Percentiles rank a stretch among this genome's conserved stretches.
Evolutionary conservation across 2,329 filamentous ascomycete species (phyloP).

Genomic region (Hymenoscyphus linearis): DNA sequence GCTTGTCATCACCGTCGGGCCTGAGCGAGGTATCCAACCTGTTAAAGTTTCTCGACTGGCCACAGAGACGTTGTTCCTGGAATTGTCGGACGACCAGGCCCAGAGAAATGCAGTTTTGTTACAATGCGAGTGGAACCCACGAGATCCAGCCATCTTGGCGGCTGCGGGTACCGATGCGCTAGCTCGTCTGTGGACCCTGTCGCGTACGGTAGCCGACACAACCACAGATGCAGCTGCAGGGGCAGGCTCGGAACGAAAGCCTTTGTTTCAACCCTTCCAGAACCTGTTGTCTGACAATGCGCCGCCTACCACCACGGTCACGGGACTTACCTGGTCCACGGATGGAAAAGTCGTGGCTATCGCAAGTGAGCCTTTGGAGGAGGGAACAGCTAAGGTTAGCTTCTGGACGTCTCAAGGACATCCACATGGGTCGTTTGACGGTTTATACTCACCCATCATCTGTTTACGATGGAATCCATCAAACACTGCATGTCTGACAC

Average conservation of each 20-base stretch:
- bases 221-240: slow-evolving; percentile 28
- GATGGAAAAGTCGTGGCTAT: slow-evolving; percentile 52
- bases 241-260: slow-evolving; percentile 22
- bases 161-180: slow-evolving; percentile 65
- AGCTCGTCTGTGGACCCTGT: slow-evolving; percentile 63
- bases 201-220: slow-evolving; percentile 43
- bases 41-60: slow-evolving; percentile 59
- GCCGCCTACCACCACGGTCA: slow-evolving; percentile 48
- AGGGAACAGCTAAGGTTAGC: slow-evolving; percentile 45
- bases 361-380: slow-evolving; percentile 47
- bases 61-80: slow-evolving; percentile 55
- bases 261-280: slow-evolving; percentile 30
- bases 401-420: slow-evolving; percentile 52
- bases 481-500: slow-evolving; percentile 49
- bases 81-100: slow-evolving; percentile 39
- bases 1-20: slow-evolving; percentile 52
- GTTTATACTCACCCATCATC: slow-evolving; percentile 55
- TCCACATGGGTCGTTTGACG: slow-evolving; percentile 48
- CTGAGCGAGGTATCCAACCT: slow-evolving; percentile 58
- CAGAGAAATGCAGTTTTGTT: slow-evolving; percentile 54
- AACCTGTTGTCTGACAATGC: slow-evolving; percentile 50
- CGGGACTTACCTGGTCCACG: slow-evolving; percentile 55
- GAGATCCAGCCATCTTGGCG: slow-evolving; percentile 59
- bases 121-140: slow-evolving; percentile 65
- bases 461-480: slow-evolving; percentile 57